These are phyloP conservation scores for Penicillium sp. DNA, from an alignment of 2,329 filamentous ascomycete species.

Conservation along the genomic window DNA sequence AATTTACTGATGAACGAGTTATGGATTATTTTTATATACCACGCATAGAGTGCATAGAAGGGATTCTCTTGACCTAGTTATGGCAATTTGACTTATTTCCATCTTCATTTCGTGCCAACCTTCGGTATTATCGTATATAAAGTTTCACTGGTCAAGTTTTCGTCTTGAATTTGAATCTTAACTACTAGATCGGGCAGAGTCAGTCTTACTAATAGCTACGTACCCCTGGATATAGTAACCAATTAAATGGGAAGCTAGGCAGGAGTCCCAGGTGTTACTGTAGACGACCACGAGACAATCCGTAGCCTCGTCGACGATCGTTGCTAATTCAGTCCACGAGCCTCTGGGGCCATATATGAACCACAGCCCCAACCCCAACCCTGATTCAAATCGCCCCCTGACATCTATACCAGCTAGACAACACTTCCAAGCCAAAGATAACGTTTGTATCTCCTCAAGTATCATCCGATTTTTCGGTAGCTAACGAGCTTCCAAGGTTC, in stretches of 20 bases:
- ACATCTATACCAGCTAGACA: neutral
- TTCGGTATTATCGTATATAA: neutral
- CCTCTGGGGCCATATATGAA: neutral
- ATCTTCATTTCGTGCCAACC: neutral
- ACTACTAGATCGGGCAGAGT: neutral
- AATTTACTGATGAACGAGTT: constrained; percentile 2
- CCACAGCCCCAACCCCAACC: neutral
- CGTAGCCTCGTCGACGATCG: neutral
- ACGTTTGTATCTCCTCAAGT: neutral
- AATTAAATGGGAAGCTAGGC: neutral
- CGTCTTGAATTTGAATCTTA: neutral
- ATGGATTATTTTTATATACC: constrained; percentile 4
- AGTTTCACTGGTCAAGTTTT: neutral
- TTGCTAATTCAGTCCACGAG: neutral
- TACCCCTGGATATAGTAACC: neutral
- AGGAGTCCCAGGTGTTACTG: neutral
- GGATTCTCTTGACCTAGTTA: neutral
- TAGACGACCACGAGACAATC: neutral
- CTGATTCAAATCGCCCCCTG: neutral
- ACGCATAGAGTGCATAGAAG: constrained; percentile 2
- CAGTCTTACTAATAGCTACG: neutral
- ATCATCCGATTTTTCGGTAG: neutral
- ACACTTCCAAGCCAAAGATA: neutral
- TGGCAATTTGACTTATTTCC: neutral
- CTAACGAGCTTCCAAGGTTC: neutral